Base-by-base conservation (phyloP, 2,329 filamentous ascomycete genomes). In the Mycocentrospora acerina region DNA sequence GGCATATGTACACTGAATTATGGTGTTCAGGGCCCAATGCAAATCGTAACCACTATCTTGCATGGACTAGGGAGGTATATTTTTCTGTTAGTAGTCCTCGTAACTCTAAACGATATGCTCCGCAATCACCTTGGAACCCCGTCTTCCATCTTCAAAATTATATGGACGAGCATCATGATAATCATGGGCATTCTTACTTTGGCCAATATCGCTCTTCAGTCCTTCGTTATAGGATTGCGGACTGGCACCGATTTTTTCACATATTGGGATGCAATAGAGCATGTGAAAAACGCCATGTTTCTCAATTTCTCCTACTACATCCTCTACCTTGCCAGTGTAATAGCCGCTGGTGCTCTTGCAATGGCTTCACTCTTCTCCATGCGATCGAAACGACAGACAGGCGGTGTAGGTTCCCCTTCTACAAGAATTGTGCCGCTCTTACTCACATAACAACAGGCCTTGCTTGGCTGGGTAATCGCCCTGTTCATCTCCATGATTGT, bases 81-180 rank as follows among this genome's bases (percentile, higher is more conserved):
- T 36, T 35, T 66, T 2, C 49, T 64, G 1, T 45, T 58, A 7
- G 40, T 59, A 2, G 46, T 56, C 4, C 32, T 60, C 19, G 61
- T 44, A 33, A 34, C 31, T 7, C 37, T 66, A 33, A 64, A 64
- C 48, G 42, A 17, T 9, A 34, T 53, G 40, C 52, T 67, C 2
- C 49, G 48, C 25, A 24, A 51, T 27, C 51, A 44, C 24, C 42
- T 59, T 12, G 45, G 46, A 13, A 42, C 48, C 29, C 32, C 25
- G 3, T 30, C 40, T 3, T 32, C 15, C 4, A 16, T 40, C 4
- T 46, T 53, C 28, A 58, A 51, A 10, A 25, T 46, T 7, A 14
- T 53, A 6, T 41, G 32, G 8, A 24, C 49, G 4, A 34, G 35
- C 14, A 32, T 56, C 9, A 15, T 57, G 7, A 46, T 44, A 10